Conservation (phyloP, 2,329 filamentous ascomycete species). For the Fusarium tupiense region DNA sequence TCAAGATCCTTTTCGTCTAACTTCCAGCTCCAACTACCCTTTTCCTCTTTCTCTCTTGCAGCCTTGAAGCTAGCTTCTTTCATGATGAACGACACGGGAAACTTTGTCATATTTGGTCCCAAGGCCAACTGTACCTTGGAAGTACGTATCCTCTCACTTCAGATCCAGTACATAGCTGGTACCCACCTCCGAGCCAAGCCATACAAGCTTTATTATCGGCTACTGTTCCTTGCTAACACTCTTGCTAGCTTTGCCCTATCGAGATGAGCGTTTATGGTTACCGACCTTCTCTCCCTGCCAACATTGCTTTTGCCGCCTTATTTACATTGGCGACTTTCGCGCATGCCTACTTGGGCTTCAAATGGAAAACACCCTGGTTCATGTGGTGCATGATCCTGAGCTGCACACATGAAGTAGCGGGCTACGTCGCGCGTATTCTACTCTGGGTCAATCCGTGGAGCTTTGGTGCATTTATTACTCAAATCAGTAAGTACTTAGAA, state of each 20-base stretch:
- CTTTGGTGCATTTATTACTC: conserved; percentile 66
- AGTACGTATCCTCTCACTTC: neutral
- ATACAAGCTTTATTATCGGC: neutral
- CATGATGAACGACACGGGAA: neutral
- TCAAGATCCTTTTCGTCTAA: neutral
- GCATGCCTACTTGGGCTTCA: conserved; percentile 51
- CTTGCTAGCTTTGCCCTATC: conserved; percentile 35
- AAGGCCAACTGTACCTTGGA: conserved; percentile 31
- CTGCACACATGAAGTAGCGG: conserved; percentile 63
- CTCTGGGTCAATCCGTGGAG: conserved; percentile 64
- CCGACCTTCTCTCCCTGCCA: conserved; percentile 53
- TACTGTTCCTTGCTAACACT: neutral
- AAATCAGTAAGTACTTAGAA: conserved; percentile 53
- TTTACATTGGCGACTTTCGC: conserved; percentile 55
- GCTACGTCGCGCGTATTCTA: conserved; percentile 66
- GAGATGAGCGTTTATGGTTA: conserved; percentile 55
- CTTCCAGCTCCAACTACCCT: no score
- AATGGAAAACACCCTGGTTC: conserved; percentile 53
- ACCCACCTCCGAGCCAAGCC: neutral
- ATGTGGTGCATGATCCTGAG: conserved; percentile 60
- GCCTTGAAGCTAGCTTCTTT: neutral
- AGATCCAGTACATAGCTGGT: neutral
- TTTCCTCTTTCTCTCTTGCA: neutral
- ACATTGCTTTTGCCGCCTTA: conserved; percentile 50
- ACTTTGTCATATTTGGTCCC: conserved; percentile 24